Conservation (phyloP, 2,329 filamentous ascomycete species). For the Colletotrichum navitas region DNA sequence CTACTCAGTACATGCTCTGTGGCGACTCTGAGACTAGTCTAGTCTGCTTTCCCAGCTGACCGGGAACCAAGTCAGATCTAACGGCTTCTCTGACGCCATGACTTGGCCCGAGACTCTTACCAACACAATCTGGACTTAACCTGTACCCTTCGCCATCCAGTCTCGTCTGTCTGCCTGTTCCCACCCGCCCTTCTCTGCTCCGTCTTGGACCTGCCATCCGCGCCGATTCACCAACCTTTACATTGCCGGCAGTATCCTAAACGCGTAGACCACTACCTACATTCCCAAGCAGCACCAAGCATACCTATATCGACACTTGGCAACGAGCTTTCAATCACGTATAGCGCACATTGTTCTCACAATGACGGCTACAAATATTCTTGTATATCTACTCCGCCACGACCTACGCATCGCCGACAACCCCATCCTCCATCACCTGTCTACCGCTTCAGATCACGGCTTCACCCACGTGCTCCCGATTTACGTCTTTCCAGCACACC, state of each 20-base stretch:
- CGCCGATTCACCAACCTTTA: neutral
- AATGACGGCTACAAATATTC: constrained; percentile 61
- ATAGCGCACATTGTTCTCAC: neutral
- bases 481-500: constrained; percentile 76
- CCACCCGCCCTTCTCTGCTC: neutral
- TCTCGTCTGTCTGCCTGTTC: too few species aligned
- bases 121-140: constrained; percentile 21
- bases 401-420: constrained; percentile 83
- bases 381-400: constrained; percentile 79
- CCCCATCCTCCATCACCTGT: constrained; percentile 73
- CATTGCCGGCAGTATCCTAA: neutral
- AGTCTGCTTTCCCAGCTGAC: constrained; percentile 21
- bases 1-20: neutral
- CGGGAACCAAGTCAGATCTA: constrained; percentile 32
- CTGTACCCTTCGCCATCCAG: neutral
- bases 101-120: constrained; percentile 27
- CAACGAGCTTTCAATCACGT: neutral
- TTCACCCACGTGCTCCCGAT: constrained; percentile 80
- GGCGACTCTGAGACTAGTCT: constrained; percentile 30
- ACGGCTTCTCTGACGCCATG: constrained; percentile 42
- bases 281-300: neutral
- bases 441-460: constrained; percentile 61
- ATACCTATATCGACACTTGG: neutral
- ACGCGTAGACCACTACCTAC: neutral
- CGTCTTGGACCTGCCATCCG: neutral